Evolutionary conservation across 2,329 filamentous ascomycete genomes (phyloP).

Genomic region (Cordyceps sp.): DNA sequence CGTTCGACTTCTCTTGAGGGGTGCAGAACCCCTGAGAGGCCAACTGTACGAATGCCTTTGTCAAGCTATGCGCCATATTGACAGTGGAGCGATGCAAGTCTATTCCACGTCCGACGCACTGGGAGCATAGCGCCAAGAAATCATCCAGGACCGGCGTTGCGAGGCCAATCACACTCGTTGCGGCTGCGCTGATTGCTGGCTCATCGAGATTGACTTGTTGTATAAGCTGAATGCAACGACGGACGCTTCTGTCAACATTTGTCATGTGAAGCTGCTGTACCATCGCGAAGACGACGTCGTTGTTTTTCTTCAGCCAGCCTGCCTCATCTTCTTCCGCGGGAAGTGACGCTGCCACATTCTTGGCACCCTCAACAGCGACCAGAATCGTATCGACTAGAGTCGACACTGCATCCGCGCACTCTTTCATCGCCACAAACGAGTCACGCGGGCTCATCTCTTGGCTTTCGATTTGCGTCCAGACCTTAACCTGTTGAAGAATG

Average conservation of each 20-base stretch:
- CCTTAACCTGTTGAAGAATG: slow-evolving; percentile 45
- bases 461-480: slow-evolving; percentile 36
- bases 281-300: slow-evolving; percentile 32
- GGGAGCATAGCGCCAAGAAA: slow-evolving; percentile 46
- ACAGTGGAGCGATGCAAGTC: slow-evolving; percentile 53
- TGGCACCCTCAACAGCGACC: slow-evolving; percentile 60
- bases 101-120: slow-evolving; percentile 40
- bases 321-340: slow-evolving; percentile 16
- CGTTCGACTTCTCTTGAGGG: slow-evolving; percentile 64
- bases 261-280: slow-evolving; percentile 42
- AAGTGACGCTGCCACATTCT: slow-evolving; percentile 31
- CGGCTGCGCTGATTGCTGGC: slow-evolving; percentile 10
- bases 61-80: slow-evolving; percentile 59
- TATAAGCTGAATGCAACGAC: slow-evolving; percentile 19
- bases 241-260: slow-evolving; percentile 30
- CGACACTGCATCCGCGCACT: slow-evolving; percentile 42
- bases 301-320: slow-evolving; percentile 22
- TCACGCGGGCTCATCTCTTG: slow-evolving; percentile 4
- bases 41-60: slow-evolving; percentile 63
- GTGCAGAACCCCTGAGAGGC: slow-evolving; percentile 81
- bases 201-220: slow-evolving; percentile 14
- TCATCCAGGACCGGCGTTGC: slow-evolving; percentile 55
- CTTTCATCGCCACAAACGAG: slow-evolving; percentile 12
- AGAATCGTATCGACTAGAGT: slow-evolving; percentile 59
- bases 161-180: slow-evolving; percentile 15